Percentiles rank a stretch among this genome's conserved stretches.
phyloP scores from a whole-genome alignment of 208 protist species.

The Leishmania guyanensis region DNA sequence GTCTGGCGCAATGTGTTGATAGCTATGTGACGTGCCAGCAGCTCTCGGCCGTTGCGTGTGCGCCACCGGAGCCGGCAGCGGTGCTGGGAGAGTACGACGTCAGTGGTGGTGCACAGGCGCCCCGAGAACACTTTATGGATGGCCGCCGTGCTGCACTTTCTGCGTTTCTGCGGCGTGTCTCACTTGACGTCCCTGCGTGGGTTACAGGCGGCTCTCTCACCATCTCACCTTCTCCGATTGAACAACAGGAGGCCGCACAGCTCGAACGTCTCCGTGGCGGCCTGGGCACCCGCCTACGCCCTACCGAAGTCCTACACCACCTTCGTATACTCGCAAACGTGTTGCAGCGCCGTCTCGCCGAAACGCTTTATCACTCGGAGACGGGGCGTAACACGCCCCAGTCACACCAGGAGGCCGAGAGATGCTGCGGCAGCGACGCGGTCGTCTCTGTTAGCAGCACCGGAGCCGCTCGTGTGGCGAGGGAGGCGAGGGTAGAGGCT shows the following conservation, averaged over 20 bases:
- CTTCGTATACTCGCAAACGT: conserved; percentile 48
- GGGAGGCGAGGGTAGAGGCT: conserved; percentile 12
- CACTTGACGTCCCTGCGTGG: no score
- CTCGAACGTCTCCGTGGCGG: conserved; percentile 25
- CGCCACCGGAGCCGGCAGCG: background rate
- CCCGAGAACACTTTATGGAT: background rate
- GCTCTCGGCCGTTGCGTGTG: conserved; percentile 4
- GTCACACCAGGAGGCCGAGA: background rate
- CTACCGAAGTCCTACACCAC: conserved; percentile 49
- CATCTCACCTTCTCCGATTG: conserved; percentile 5
- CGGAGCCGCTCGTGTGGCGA: background rate
- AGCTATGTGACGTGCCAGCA: conserved; percentile 35
- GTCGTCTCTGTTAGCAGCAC: background rate
- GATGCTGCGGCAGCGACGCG: background rate
- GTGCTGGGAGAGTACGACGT: background rate
- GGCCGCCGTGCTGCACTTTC: background rate
- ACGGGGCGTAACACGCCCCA: background rate
- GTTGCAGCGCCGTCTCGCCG: conserved; percentile 44
- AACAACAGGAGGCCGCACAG: conserved; percentile 14
- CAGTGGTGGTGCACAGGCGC: background rate
- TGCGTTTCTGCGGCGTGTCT: conserved; percentile 1
- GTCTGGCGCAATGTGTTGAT: conserved; percentile 51
- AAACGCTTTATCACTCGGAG: conserved; percentile 16
- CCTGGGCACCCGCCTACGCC: conserved; percentile 27
- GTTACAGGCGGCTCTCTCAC: background rate